Base-by-base conservation (phyloP, 1,284 basidiomycete genomes). In the Microbotryum lychnidis-dioicae region DNA sequence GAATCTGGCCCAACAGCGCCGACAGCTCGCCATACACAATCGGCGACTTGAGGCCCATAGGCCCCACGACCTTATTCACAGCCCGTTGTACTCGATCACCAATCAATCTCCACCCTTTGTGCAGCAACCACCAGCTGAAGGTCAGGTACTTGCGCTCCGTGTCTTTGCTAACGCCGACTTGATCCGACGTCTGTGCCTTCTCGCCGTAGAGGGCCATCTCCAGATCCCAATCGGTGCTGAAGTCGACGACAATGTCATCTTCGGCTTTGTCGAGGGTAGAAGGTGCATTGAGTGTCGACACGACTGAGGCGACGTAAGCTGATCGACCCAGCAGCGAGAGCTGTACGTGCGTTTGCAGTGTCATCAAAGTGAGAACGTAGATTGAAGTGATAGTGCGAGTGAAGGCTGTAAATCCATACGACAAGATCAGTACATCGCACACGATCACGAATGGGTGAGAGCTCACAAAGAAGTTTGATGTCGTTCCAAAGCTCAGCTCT, bases 111-210 rank as follows among this genome's bases (percentile, higher is more conserved):
- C 91, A 93, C 0, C 91, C 91, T 4, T 87, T 84, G 70, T 94
- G 86, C 58, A 94, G 73, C 53, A 93, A 80, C 89, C 90, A 93
- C 88, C 90, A 94, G 56, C 84, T 88, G 65, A 92, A 82, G 0
- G 88, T 91, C 60, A 94, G 78, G 72, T 85, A 93, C 71, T 85
- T 85, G 64, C 82, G 78, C 75, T 92, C 88, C 1, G 83, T 83
- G 57, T 84, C 82, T 46, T 66, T 60, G 50, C 49, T 57, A 8
- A 55, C 56, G 23, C 63, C 21, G n/a, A 50, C 54, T 21, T 50
- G 48, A 1, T 51, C 54, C 33, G 84, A 82, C 37, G 61, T 68
- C 49, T 62, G 59, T 63, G 48, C 60, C 16, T 83, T 76, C 29
- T 70, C 73, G 42, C 75, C 74, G 54, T 68, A 65, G 48, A 72